These are phyloP conservation scores for Colletotrichum horii DNA, from an alignment of 2,329 filamentous ascomycete genomes.

Conservation along the genomic window DNA sequence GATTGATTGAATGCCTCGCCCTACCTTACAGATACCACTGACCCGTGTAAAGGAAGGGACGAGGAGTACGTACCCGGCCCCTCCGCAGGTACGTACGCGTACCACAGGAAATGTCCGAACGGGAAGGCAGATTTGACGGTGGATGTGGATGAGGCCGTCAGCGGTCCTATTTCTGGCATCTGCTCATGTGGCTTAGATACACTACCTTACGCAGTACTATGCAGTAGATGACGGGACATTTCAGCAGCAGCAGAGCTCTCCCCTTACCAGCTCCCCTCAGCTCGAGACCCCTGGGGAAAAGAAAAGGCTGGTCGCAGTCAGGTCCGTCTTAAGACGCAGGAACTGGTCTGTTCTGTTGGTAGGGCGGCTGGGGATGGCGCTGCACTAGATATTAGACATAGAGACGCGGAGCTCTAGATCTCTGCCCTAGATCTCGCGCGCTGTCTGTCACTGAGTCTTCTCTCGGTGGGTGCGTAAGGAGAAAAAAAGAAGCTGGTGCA, in stretches of 20 bases:
- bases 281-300: not conserved
- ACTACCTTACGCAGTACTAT: not conserved
- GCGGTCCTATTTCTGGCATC: not conserved
- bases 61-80: not conserved
- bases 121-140: not conserved
- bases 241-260: not conserved
- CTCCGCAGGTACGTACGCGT: not conserved
- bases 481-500: not conserved
- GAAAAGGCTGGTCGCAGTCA: not conserved
- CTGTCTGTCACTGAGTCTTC: not conserved
- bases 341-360: not conserved
- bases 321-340: not conserved
- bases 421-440: not conserved
- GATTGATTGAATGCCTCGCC: not conserved
- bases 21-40: no score
- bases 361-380: not conserved
- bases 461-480: not conserved
- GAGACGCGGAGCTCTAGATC: not conserved
- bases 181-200: not conserved
- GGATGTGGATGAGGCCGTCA: not conserved
- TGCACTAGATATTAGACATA: not conserved
- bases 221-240: no score
- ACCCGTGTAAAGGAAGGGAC: not conserved
- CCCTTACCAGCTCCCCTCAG: not conserved
- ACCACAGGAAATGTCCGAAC: not conserved